Evolutionary conservation across 768 basidiomycete genomes (phyloP).

Genomic region (Mycena venus): DNA sequence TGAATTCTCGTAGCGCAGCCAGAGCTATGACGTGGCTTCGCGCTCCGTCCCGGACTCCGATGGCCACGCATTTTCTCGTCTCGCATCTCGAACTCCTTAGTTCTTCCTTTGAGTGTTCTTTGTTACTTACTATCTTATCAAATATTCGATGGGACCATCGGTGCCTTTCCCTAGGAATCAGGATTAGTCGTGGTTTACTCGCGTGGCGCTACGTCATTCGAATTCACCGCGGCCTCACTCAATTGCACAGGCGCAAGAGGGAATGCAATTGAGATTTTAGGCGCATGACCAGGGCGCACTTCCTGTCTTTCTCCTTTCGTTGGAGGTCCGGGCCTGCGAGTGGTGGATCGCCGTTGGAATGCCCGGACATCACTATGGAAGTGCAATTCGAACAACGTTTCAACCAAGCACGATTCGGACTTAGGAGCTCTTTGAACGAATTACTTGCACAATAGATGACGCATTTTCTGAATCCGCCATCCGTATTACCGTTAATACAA

Average conservation of each 20-base stretch:
- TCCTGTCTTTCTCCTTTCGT: not conserved
- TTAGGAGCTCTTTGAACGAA: too few relatives aligned
- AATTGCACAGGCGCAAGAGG: not conserved
- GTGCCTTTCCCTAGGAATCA: not conserved
- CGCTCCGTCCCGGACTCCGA: slow-evolving; percentile 13
- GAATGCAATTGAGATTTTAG: not conserved
- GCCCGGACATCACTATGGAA: not conserved
- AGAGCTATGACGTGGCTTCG: not conserved
- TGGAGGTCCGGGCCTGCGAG: not conserved
- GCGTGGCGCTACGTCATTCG: not conserved
- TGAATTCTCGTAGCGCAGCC: not conserved
- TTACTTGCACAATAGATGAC: too few relatives aligned
- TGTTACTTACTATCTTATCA: slow-evolving; percentile 3
- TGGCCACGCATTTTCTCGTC: not conserved
- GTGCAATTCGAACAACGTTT: too few relatives aligned
- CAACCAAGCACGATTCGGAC: too few relatives aligned
- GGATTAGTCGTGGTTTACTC: slow-evolving; percentile 16
- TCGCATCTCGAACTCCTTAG: not conserved
- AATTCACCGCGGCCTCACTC: not conserved
- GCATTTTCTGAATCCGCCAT: too few relatives aligned
- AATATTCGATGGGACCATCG: not conserved
- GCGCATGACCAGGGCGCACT: not conserved
- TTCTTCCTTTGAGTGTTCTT: too few relatives aligned
- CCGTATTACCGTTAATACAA: too few relatives aligned
- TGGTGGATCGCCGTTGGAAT: not conserved